Evolutionary conservation across 495 filamentous ascomycete species (phyloP).

Genomic region (Aspergillus asperescens): DNA sequence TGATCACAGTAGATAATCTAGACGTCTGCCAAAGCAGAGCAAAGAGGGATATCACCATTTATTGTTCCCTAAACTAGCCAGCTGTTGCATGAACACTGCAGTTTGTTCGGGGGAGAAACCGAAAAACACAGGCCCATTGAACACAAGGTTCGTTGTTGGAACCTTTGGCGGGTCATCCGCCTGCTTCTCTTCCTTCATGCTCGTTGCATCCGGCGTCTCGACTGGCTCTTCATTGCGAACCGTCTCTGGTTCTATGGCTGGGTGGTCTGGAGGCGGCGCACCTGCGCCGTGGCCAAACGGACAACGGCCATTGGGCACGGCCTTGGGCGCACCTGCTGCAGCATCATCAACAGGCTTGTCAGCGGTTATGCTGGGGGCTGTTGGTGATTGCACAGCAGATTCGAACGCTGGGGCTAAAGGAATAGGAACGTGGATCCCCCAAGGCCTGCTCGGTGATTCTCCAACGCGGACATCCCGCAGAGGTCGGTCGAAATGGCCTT

Average conservation of each 20-base stretch:
- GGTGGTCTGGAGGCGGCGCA: slow-evolving; percentile 16
- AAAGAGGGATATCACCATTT: neutral
- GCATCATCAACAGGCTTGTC: neutral
- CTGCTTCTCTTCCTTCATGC: neutral
- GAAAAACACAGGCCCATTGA: slow-evolving; percentile 85
- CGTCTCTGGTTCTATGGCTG: slow-evolving; percentile 18
- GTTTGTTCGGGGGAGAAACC: slow-evolving; percentile 80
- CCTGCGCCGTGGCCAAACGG: slow-evolving; percentile 43
- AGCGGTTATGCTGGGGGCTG: slow-evolving; percentile 18
- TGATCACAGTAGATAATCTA: neutral
- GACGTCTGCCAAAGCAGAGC: no score
- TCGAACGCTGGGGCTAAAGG: slow-evolving; percentile 17
- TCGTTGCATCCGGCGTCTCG: neutral
- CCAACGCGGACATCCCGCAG: slow-evolving; percentile 79
- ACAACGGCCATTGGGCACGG: slow-evolving; percentile 33
- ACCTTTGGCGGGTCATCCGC: neutral
- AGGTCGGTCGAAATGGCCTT: slow-evolving; percentile 67
- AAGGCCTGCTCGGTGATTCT: slow-evolving; percentile 83
- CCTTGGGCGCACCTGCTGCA: neutral
- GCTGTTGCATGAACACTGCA: slow-evolving; percentile 59
- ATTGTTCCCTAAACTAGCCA: slow-evolving; percentile 19
- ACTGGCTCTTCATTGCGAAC: slow-evolving; percentile 5
- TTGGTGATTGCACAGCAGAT: slow-evolving; percentile 23
- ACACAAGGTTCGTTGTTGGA: slow-evolving; percentile 57
- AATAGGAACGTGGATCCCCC: slow-evolving; percentile 77